Evolutionary conservation across 139 green algal genomes (phyloP).

Genomic region (Chlamydomonas urium): DNA sequence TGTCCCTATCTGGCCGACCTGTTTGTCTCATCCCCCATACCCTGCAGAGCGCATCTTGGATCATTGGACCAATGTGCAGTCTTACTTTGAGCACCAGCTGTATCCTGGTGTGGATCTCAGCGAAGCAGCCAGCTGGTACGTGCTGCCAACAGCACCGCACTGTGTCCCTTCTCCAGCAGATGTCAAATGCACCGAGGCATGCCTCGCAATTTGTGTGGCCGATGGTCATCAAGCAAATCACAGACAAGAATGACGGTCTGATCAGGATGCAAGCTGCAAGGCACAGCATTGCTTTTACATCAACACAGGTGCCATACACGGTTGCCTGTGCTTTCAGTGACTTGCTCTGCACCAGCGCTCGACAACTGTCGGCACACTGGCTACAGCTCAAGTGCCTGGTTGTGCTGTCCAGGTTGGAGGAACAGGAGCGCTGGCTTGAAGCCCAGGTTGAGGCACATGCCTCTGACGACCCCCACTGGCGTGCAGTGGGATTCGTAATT

Average conservation of each 20-base stretch:
- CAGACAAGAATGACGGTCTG: too few species aligned
- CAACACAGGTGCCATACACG: too few species aligned
- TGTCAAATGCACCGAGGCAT: too few species aligned
- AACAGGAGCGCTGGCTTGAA: not conserved
- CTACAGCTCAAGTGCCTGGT: too few species aligned
- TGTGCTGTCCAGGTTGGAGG: constrained; percentile 2
- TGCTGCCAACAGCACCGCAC: not conserved
- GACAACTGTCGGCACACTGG: too few species aligned
- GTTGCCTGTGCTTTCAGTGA: too few species aligned
- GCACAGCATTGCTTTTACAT: too few species aligned
- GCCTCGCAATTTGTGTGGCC: too few species aligned
- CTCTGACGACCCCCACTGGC: not conserved
- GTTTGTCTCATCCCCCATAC: not conserved
- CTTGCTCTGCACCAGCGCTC: too few species aligned
- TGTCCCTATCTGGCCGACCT: not conserved
- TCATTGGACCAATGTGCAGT: constrained; percentile 50
- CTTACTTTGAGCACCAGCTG: constrained; percentile 45
- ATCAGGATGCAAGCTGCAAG: too few species aligned
- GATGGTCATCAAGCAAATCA: too few species aligned
- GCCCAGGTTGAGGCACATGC: not conserved
- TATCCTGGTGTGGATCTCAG: constrained; percentile 8
- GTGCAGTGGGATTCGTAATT: not conserved
- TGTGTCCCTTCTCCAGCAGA: not conserved
- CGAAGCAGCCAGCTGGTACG: constrained; percentile 34
- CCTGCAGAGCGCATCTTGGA: constrained; percentile 42